These are phyloP conservation scores for Tardiomyces depauwii DNA, from an alignment of 1,139 yeast species.

Conservation along the genomic window DNA sequence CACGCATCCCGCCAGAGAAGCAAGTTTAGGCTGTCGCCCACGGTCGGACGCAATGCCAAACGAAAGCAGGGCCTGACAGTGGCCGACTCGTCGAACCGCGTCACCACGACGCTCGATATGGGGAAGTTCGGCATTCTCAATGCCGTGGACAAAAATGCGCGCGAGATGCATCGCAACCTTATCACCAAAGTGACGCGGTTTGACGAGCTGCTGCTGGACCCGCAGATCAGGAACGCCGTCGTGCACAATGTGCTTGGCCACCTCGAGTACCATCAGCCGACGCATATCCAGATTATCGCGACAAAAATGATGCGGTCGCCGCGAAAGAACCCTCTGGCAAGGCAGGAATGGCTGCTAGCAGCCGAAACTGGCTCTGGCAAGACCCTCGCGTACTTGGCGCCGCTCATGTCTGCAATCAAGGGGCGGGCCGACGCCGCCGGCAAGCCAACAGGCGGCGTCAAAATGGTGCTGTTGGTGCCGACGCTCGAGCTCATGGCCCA, in stretches of 20 bases:
- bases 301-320: slow-evolving; percentile 35
- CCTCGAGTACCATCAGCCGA: slow-evolving; percentile 34
- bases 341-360: slow-evolving; percentile 67
- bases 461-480: slow-evolving; percentile 56
- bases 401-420: slow-evolving; percentile 58
- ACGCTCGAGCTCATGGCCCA: slow-evolving; percentile 84
- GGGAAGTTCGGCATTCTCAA: slow-evolving; percentile 26
- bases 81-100: slow-evolving; percentile 4
- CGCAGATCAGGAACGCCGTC: slow-evolving; percentile 55
- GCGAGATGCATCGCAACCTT: slow-evolving; percentile 25
- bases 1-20: neutral
- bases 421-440: slow-evolving; percentile 31
- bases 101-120: slow-evolving; percentile 14
- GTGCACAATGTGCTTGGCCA: slow-evolving; percentile 38
- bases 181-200: slow-evolving; percentile 48
- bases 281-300: slow-evolving; percentile 53
- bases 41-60: slow-evolving; percentile 11
- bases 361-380: slow-evolving; percentile 98
- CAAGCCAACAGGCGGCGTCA: slow-evolving; percentile 6
- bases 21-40: neutral
- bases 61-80: slow-evolving; percentile 4
- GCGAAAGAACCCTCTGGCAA: slow-evolving; percentile 25
- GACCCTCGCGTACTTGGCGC: slow-evolving; percentile 82
- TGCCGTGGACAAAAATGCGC: slow-evolving; percentile 20
- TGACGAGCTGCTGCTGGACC: slow-evolving; percentile 52